phyloP scores from a whole-genome alignment of 805 yeast species.

The Metschnikowia cerradonensis region DNA sequence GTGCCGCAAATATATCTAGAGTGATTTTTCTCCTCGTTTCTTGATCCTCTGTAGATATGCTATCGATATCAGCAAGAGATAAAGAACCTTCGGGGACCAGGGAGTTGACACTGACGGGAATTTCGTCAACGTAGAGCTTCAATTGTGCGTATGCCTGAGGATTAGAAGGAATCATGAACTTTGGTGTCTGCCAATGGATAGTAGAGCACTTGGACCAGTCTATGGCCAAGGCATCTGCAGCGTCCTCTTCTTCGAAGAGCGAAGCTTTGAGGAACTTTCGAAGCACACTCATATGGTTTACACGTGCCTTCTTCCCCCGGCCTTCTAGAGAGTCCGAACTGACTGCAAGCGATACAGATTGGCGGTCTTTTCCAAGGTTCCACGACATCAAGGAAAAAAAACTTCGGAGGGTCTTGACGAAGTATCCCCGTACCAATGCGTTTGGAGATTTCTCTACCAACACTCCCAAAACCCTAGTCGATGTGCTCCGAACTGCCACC shows the following conservation, averaged over 20 bases:
- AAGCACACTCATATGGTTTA: slow-evolving; percentile 41
- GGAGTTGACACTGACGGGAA: slow-evolving; percentile 14
- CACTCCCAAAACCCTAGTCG: slow-evolving; percentile 62
- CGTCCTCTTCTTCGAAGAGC: slow-evolving; percentile 24
- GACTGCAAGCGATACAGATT: slow-evolving; percentile 32
- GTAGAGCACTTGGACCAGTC: slow-evolving; percentile 16
- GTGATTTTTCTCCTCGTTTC: slow-evolving; percentile 52
- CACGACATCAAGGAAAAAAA: slow-evolving; percentile 73
- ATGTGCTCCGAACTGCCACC: slow-evolving; percentile 69
- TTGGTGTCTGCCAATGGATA: slow-evolving; percentile 45
- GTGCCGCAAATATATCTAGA: slow-evolving; percentile 47
- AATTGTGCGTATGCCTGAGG: slow-evolving; percentile 65
- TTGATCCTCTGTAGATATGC: slow-evolving; percentile 56
- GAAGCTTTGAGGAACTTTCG: slow-evolving; percentile 44
- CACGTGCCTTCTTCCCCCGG: slow-evolving; percentile 34
- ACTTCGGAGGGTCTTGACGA: slow-evolving; percentile 65
- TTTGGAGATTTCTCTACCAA: slow-evolving; percentile 53
- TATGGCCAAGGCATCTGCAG: slow-evolving; percentile 13
- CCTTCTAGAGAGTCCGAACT: slow-evolving; percentile 32
- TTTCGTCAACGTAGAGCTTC: slow-evolving; percentile 50
- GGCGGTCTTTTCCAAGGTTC: slow-evolving; percentile 46
- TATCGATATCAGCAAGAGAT: slow-evolving; percentile 37
- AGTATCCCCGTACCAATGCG: slow-evolving; percentile 57
- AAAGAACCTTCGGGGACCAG: slow-evolving; percentile 22
- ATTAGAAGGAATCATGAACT: slow-evolving; percentile 47